phyloP scores from a whole-genome alignment of 352 stramenopile genomes.

The Phytophthora lateralis region DNA sequence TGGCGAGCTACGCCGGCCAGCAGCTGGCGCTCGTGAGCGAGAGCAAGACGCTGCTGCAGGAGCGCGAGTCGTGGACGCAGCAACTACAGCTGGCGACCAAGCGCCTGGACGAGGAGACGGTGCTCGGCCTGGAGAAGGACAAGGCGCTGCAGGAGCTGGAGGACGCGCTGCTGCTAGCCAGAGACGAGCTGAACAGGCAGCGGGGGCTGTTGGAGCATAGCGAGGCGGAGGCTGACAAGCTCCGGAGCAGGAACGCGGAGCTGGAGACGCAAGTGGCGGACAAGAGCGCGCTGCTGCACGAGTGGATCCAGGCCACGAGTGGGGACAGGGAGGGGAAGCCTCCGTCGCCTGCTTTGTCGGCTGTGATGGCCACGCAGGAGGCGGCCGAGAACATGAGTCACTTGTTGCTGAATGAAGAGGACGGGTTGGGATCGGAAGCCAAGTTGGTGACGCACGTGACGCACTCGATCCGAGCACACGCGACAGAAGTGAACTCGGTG shows the following conservation, averaged over 20 bases:
- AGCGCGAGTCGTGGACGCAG: slow-evolving; percentile 60
- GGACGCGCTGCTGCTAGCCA: slow-evolving; percentile 44
- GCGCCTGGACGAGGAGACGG: slow-evolving; percentile 65
- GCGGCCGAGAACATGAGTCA: slow-evolving; percentile 54
- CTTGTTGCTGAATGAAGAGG: slow-evolving; percentile 37
- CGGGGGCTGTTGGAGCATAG: slow-evolving; percentile 55
- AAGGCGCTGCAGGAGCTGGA: slow-evolving; percentile 69
- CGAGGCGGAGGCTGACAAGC: slow-evolving; percentile 45
- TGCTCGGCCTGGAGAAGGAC: slow-evolving; percentile 71
- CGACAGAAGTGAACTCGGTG: slow-evolving; percentile 85
- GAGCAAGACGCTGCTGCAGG: slow-evolving; percentile 76
- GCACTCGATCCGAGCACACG: slow-evolving; percentile 75
- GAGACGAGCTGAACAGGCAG: slow-evolving; percentile 68
- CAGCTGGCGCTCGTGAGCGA: slow-evolving; percentile 72
- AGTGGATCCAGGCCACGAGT: slow-evolving; percentile 60
- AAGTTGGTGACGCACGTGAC: slow-evolving; percentile 46
- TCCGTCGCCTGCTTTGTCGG: slow-evolving; percentile 21
- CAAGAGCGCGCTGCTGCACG: slow-evolving; percentile 65
- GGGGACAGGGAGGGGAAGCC: slow-evolving; percentile 15
- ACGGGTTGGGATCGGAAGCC: slow-evolving; percentile 7
- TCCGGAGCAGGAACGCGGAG: slow-evolving; percentile 47
- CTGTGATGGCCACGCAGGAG: slow-evolving; percentile 44
- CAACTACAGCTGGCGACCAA: slow-evolving; percentile 64
- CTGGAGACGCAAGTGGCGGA: slow-evolving; percentile 63
- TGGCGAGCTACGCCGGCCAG: slow-evolving; percentile 56